Evolutionary conservation across 2,329 filamentous ascomycete species (phyloP).

Genomic region (Venturia asperata): DNA sequence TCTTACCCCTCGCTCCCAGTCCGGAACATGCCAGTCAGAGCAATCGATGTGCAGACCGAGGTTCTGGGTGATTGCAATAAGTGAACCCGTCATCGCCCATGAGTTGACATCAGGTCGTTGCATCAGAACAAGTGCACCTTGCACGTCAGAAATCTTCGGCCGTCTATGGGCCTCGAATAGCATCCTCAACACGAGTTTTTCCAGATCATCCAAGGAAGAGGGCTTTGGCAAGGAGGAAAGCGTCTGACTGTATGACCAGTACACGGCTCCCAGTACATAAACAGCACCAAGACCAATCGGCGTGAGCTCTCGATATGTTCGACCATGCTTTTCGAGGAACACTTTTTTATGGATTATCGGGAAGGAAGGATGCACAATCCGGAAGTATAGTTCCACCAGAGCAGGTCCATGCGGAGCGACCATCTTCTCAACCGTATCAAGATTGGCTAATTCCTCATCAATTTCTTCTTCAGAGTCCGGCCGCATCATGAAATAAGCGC

Average conservation of each 20-base stretch:
- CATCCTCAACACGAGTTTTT: slow-evolving; percentile 31
- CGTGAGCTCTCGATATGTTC: slow-evolving; percentile 50
- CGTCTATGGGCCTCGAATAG: slow-evolving; percentile 32
- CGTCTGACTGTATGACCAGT: slow-evolving; percentile 49
- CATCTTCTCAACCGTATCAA: slow-evolving; percentile 35
- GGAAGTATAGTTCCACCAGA: slow-evolving; percentile 68
- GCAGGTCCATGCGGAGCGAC: slow-evolving; percentile 63
- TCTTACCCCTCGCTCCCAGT: slow-evolving; percentile 57
- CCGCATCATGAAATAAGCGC: slow-evolving; percentile 25
- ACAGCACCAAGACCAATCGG: slow-evolving; percentile 51
- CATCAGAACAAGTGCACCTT: slow-evolving; percentile 34
- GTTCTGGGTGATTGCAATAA: slow-evolving; percentile 33
- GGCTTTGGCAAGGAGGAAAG: slow-evolving; percentile 42
- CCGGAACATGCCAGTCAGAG: slow-evolving; percentile 53
- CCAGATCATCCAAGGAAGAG: slow-evolving; percentile 32
- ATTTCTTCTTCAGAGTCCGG: slow-evolving; percentile 23
- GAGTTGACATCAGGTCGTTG: slow-evolving; percentile 31
- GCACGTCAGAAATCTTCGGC: slow-evolving; percentile 36
- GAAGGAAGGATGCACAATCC: slow-evolving; percentile 52
- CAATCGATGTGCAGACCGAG: slow-evolving; percentile 48
- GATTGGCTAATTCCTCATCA: slow-evolving; percentile 15
- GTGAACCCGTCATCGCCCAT: slow-evolving; percentile 30
- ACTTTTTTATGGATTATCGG: slow-evolving; percentile 55
- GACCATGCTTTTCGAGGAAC: slow-evolving; percentile 54
- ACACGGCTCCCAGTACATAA: slow-evolving; percentile 47